Base-by-base conservation (phyloP, 495 filamentous ascomycete genomes). In the Daldinia caldariorum region DNA sequence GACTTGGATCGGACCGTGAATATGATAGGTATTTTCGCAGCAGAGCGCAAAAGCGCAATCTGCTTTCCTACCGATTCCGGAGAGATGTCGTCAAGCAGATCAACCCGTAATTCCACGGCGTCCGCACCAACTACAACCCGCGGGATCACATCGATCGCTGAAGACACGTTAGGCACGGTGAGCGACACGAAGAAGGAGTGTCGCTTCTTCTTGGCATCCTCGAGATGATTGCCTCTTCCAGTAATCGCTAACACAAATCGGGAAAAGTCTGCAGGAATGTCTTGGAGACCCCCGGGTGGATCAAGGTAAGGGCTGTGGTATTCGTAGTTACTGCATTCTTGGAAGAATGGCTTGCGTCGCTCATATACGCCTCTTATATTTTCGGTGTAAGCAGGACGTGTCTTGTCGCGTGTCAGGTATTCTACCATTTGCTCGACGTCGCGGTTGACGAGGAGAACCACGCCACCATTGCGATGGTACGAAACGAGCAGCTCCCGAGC, bases 351-450 rank as follows among this genome's bases (percentile, higher is more conserved):
- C 79, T 94, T 95, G 14, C 95, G 89, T 51, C 96, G 91, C 51
- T 93, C 83, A 87, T 94, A 98, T 32, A 99, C 95, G 1, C 88
- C 90, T 82, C 92, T 89, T 86, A 97, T 96, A 66, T 98, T 92
- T 71, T 97, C 95, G 13, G 93, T 88, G 76, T 97, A 98, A 32
- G 95, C 96, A 8, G 95, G 95, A 1, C 95, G 88, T 18, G 91
- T 92, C 82, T 97, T 92, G 81, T 99, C 95, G 37, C 91, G 86
- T 69, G 92, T 89, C 54, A 99, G 84, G 80, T 92, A 98, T 54
- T 92, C 89, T 83, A 99, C 93, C 37, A 97, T 90, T 73, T 92
- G 86, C 39, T 92, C 89, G 67, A 94, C 92, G 71, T 97, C 90
- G 31, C 95, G 89, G 74, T 94, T 90, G 34, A 99, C 90, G 9